Conservation (phyloP, 306 rosid species). For the Prunus mira region DNA sequence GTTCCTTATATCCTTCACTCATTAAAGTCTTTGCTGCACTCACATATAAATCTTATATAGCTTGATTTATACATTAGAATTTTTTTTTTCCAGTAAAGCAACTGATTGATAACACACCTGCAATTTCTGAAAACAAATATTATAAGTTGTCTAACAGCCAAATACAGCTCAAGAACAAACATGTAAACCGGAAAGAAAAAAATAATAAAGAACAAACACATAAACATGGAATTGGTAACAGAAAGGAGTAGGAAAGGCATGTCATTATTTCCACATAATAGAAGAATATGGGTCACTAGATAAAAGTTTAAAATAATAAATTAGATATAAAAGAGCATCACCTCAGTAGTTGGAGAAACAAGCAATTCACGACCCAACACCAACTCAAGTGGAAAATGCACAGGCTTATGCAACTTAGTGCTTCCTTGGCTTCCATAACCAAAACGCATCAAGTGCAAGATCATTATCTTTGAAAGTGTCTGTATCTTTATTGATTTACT, state of each 20-base stretch:
- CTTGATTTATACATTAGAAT: no score
- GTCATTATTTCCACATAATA: neutral
- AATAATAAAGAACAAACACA: no score
- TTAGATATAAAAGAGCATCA: slow-evolving; percentile 3
- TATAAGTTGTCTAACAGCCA: no score
- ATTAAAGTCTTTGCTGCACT: no score
- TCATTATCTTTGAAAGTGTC: slow-evolving; percentile 80
- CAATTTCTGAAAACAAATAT: no score
- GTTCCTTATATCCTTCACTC: no score
- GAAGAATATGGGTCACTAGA: neutral
- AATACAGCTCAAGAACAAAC: no score
- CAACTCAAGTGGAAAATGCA: slow-evolving; percentile 74
- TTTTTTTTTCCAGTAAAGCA: no score
- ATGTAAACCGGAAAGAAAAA: no score
- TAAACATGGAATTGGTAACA: neutral
- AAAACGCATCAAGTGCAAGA: slow-evolving; percentile 92
- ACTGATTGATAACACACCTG: no score
- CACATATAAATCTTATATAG: no score
- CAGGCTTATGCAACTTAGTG: slow-evolving; percentile 88
- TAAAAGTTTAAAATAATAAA: neutral
- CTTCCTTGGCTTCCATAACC: slow-evolving; percentile 96
- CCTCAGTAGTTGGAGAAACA: slow-evolving; percentile 65
- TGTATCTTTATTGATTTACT: slow-evolving; percentile 69
- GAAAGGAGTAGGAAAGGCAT: neutral
- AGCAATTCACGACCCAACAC: slow-evolving; percentile 76